Percentiles rank a stretch among this genome's conserved stretches.
Conservation (phyloP, 2,329 filamentous ascomycete species). For the Fusarium nematophilum region DNA sequence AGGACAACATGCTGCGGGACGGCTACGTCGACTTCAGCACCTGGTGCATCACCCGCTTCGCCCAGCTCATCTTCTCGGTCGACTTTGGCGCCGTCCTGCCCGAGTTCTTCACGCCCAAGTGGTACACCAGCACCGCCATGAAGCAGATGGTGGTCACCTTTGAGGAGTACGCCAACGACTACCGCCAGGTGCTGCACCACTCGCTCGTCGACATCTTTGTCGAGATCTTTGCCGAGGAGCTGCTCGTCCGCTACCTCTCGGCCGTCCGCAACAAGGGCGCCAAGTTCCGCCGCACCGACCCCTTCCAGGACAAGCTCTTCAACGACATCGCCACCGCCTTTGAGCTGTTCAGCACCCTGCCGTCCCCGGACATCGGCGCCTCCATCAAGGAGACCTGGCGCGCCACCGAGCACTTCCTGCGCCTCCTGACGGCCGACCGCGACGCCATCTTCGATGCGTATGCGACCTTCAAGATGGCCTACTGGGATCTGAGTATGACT, state of each 20-base stretch:
- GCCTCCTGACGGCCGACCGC: constrained; percentile 81
- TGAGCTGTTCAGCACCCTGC: constrained; percentile 82
- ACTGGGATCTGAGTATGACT: constrained; percentile 93
- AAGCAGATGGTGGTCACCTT: constrained; percentile 95
- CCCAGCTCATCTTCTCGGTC: constrained; percentile 86
- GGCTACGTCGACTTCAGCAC: constrained; percentile 96
- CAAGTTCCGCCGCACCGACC: constrained; percentile 87
- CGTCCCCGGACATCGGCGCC: constrained; percentile 74
- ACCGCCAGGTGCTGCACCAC: constrained; percentile 84
- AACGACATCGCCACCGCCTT: constrained; percentile 93
- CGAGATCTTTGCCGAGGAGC: constrained; percentile 91
- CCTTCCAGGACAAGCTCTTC: constrained; percentile 92
- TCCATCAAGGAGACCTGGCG: constrained; percentile 93
- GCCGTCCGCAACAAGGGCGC: constrained; percentile 89
- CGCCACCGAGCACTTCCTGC: constrained; percentile 85
- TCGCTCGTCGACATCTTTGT: constrained; percentile 91
- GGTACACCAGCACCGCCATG: constrained; percentile 90
- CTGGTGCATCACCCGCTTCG: constrained; percentile 90
- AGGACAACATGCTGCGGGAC: constrained; percentile 82
- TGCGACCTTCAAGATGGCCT: constrained; percentile 82
- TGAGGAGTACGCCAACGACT: constrained; percentile 93
- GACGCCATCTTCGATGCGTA: constrained; percentile 81
- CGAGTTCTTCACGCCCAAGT: constrained; percentile 90
- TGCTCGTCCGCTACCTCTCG: constrained; percentile 86
- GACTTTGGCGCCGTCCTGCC: constrained; percentile 87